These are phyloP conservation scores for Lyophyllum shimeji DNA, from an alignment of 768 basidiomycete species.

Conservation along the genomic window DNA sequence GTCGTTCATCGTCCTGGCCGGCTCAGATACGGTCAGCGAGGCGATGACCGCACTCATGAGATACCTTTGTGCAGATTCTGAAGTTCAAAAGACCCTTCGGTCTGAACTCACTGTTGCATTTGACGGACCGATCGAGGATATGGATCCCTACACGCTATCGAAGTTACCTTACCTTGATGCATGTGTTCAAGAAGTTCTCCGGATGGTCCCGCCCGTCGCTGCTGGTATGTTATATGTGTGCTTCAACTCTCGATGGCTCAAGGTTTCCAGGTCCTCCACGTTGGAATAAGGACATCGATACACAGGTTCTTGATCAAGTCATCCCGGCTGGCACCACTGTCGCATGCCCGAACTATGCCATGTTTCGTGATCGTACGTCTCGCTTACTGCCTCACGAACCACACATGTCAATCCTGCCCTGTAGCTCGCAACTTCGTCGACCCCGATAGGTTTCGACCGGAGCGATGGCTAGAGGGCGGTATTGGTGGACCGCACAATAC, in stretches of 20 bases:
- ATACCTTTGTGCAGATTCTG: conserved; percentile 10
- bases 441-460: conserved; percentile 21
- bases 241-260: background rate
- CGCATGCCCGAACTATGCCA: conserved; percentile 16
- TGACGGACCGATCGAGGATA: conserved; percentile 12
- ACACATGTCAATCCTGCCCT: background rate
- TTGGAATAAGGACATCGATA: conserved; percentile 11
- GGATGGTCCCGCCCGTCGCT: conserved; percentile 21
- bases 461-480: conserved; percentile 17
- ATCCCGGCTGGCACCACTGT: conserved; percentile 14
- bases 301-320: conserved; percentile 1
- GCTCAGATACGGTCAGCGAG: conserved; percentile 21
- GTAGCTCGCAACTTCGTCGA: conserved; percentile 18
- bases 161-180: conserved; percentile 24
- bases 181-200: conserved; percentile 24
- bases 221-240: conserved; percentile 12
- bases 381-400: background rate
- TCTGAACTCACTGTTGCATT: conserved; percentile 7
- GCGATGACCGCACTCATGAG: conserved; percentile 16
- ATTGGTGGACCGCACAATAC: conserved; percentile 3
- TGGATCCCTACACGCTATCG: conserved; percentile 9
- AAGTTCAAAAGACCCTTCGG: conserved; percentile 10
- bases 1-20: conserved; percentile 21
- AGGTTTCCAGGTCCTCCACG: conserved; percentile 11
- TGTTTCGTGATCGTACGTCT: conserved; percentile 15